Conservation (phyloP, 1,139 yeast species). For the Ashbya aceris region DNA sequence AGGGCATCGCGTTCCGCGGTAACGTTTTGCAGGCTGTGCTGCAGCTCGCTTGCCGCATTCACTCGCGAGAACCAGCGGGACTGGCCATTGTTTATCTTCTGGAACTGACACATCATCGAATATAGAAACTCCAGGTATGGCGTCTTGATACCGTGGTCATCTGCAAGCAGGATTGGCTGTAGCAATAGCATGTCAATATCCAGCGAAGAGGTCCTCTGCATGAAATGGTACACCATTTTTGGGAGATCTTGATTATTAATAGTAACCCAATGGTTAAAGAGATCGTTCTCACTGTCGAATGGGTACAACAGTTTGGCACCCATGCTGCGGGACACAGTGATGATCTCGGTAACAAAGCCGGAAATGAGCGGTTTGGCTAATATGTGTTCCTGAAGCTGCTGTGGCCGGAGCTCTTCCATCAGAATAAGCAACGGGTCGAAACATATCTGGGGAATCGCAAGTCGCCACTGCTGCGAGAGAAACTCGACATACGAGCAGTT, state of each 20-base stretch:
- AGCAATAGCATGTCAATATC: conserved; percentile 66
- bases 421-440: conserved; percentile 67
- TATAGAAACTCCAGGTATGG: conserved; percentile 85
- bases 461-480: conserved; percentile 72
- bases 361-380: conserved; percentile 76
- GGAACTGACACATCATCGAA: conserved; percentile 65
- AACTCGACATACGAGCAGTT: conserved; percentile 45
- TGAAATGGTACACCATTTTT: conserved; percentile 23
- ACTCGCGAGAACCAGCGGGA: conserved; percentile 34
- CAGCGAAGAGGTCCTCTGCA: conserved; percentile 28
- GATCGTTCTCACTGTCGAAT: conserved; percentile 42
- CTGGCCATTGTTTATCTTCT: conserved; percentile 39
- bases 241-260: conserved; percentile 23
- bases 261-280: conserved; percentile 46
- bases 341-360: conserved; percentile 67
- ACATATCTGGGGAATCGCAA: conserved; percentile 69
- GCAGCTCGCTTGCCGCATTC: conserved; percentile 18
- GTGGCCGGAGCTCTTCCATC: conserved; percentile 62
- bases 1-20: not conserved
- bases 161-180: conserved; percentile 81
- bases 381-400: conserved; percentile 50
- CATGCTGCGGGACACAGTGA: conserved; percentile 68
- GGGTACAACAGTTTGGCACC: conserved; percentile 40
- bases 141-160: conserved; percentile 74
- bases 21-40: not conserved